These are phyloP conservation scores for Trichophyton verrucosum DNA, from an alignment of 2,329 filamentous ascomycete species.

Conservation along the genomic window DNA sequence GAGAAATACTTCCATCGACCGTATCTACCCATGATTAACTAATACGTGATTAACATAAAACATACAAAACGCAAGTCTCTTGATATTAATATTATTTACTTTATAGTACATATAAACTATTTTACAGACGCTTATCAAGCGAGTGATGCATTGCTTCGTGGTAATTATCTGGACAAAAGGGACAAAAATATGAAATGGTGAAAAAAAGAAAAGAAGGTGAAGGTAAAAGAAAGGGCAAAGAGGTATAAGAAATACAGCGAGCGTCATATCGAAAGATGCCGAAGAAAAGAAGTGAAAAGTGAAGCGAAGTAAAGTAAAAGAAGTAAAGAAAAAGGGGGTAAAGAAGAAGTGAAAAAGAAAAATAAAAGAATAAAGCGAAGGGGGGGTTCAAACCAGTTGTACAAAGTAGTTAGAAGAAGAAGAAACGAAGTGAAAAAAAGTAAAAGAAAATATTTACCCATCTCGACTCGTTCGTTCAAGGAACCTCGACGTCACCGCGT, in stretches of 20 bases:
- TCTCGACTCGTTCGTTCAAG: conserved; percentile 18
- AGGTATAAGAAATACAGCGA: not conserved
- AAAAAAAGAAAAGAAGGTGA: not conserved
- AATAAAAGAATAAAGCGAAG: not conserved
- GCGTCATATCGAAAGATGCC: not conserved
- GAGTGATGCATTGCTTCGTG: conserved; percentile 3
- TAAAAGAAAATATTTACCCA: not conserved
- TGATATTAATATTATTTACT: not conserved
- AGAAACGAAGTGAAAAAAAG: not conserved
- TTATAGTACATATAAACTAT: not conserved
- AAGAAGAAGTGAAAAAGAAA: not conserved
- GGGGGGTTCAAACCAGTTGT: not conserved
- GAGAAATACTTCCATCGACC: no score
- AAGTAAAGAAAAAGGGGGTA: not conserved
- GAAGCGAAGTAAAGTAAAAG: no score
- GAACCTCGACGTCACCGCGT: conserved; percentile 41
- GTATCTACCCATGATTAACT: no score
- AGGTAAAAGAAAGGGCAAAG: not conserved
- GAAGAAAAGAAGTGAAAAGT: not conserved
- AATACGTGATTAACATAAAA: no score
- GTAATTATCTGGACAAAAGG: not conserved
- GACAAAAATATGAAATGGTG: not conserved
- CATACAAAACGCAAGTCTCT: not conserved
- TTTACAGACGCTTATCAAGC: not conserved
- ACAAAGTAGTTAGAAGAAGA: not conserved